Percentiles rank a stretch among this genome's conserved stretches.
phyloP scores from a whole-genome alignment of 1,139 yeast species.

The Kazachstania sp. region DNA sequence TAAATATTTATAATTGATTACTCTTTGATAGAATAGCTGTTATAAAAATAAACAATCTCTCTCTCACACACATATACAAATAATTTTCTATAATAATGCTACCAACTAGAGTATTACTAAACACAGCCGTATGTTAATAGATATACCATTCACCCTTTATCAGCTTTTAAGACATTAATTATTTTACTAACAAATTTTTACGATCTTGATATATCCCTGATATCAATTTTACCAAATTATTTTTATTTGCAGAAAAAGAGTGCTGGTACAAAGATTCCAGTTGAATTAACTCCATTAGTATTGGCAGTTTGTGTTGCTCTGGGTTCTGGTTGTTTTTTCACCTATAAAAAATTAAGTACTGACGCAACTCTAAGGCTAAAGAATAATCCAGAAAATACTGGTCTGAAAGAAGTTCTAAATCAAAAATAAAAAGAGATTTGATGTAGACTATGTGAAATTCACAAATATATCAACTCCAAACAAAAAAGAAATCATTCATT shows the following conservation, averaged over 20 bases:
- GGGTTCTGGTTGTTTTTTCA: conserved; percentile 57
- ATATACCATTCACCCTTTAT: not conserved
- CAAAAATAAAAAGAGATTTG: conserved; percentile 27
- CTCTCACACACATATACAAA: not conserved
- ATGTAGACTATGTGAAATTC: too few species aligned
- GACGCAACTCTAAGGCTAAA: conserved; percentile 63
- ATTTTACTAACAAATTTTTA: not conserved
- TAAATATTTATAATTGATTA: too few species aligned
- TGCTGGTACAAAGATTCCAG: conserved; percentile 42
- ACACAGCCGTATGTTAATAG: conserved; percentile 32
- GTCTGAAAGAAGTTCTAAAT: conserved; percentile 50
- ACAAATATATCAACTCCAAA: too few species aligned
- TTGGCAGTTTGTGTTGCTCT: conserved; percentile 58
- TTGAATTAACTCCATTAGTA: conserved; percentile 69
- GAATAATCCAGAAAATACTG: conserved; percentile 45
- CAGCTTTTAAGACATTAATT: conserved; percentile 3
- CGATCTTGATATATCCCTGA: not conserved
- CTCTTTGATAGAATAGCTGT: too few species aligned
- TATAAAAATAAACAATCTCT: not conserved
- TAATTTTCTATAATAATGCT: conserved; percentile 22
- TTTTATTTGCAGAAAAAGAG: conserved; percentile 25
- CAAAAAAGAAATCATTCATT: not conserved
- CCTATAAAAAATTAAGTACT: conserved; percentile 61
- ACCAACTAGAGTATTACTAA: conserved; percentile 37
- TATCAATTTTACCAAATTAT: not conserved